Evolutionary conservation across 148 eudicot genomes (phyloP), one percentile per base, ranked within the genome.

Genomic region (Cornus suecica): DNA sequence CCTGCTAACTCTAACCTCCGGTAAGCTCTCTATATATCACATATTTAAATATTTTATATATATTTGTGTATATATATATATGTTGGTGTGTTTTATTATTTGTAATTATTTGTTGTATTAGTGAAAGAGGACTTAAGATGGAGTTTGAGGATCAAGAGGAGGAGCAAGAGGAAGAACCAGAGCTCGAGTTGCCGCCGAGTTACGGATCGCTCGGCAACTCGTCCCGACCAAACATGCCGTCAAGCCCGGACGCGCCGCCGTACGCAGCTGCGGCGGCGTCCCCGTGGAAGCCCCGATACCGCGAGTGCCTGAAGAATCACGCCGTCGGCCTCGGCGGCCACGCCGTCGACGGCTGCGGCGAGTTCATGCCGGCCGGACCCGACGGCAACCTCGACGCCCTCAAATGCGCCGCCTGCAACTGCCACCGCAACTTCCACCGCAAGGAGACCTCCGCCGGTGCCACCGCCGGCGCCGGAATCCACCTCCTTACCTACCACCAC

Each of bases 381-480:
- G 94, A 88, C 1, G 98, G 97, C 2, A 72, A 91, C 14, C 70
- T 94, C 0, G 98, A 92, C 61, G 90, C 89, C 0, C 83, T 94
- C 20, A 88, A 86, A 34, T 94, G 98, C 88, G 98, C 98, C 48
- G 97, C 98, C 7, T 94, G 98, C 63, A 84, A 80, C 84, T 94
- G 98, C 82, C 98, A 94, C 92, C 93, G 98, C 11, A 94, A 94
- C 85, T 94, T 94, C 85, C 99, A 94, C 92, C 97, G 97, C 58
- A 94, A 87, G 63, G 96, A 92, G 62, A 9, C 72, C 27, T 75
- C 71, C 0, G n/a, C 58, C 0, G 48, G n/a, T n/a, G n/a, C n/a
- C n/a, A n/a, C 51, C n/a, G 78, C n/a, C 71, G 60, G 54, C 68
- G 74, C 66, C 65, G 78, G 45, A 83, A 75, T 32, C 6, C 86